Evolutionary conservation across 331 rosid genomes (phyloP), one percentile per base, ranked within the genome.

Genomic region (Malus hybrid): DNA sequence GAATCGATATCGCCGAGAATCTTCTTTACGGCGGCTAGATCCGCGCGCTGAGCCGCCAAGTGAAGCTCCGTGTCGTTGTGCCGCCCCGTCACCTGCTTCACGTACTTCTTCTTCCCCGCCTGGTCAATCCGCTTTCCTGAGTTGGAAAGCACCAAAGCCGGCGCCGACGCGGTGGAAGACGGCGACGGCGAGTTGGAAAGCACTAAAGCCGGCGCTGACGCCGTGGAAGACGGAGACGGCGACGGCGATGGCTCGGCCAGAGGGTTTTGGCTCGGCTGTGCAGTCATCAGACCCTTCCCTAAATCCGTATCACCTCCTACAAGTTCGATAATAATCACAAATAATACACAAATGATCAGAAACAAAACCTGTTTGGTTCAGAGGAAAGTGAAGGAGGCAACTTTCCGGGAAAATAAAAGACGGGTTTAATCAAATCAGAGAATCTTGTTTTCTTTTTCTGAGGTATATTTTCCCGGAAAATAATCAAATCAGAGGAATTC

Each of bases 61-160:
- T 95, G 99, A 20, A 95, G 93, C 77, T 89, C 93, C 0, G 99
- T 95, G 73, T 92, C 99, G 84, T 95, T 95, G 84, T 90, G 96
- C 67, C 99, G 85, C 32, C 99, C 99, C 2, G 99, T 95, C 76
- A 95, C 99, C 65, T 95, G 99, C 85, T 92, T 95, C 86, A 95
- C 98, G 69, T 95, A 95, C 86, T 90, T 95, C 90, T 92, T 95
- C 91, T 81, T 92, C 69, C 99, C 99, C 0, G 97, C 96, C 75
- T 95, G 97, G 63, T 95, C 99, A 22, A 95, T 95, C 76, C 97
- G 71, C 92, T 95, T 95, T 10, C 98, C 97, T 19, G 99, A 95
- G 80, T 92, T 95, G 34, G 99, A 95, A 4, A 95, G 78, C 0
- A 95, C 99, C 48, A 95, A 77, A 2, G 99, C 99, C 76, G 99